Evolutionary conservation across 1,284 basidiomycete genomes (phyloP).

Genomic region (Tetrapyrgos nigripes): DNA sequence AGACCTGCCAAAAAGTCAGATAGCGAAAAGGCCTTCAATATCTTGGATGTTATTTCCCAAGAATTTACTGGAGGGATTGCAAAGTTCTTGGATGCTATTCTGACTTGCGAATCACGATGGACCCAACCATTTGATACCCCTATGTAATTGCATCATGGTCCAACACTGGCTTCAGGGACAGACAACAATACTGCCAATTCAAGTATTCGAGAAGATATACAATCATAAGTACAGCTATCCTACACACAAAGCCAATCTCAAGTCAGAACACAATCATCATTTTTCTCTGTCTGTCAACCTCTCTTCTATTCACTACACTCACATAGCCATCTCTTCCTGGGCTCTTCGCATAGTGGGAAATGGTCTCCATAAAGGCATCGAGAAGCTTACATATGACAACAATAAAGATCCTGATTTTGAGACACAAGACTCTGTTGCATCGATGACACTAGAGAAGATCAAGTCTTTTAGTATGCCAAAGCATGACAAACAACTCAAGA

Average conservation of each 20-base stretch:
- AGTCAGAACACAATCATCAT: neutral
- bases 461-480: neutral
- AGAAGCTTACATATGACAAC: neutral
- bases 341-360: neutral
- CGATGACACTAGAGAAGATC: neutral
- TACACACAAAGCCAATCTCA: neutral
- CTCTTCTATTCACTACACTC: neutral
- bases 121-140: neutral
- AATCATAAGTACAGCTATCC: neutral
- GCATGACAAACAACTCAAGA: neutral
- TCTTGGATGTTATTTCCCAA: neutral
- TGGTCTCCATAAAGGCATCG: neutral
- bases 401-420: neutral
- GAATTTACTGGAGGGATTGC: neutral
- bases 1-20: neutral
- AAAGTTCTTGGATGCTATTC: neutral
- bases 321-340: neutral
- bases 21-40: neutral
- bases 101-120: neutral
- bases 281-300: neutral
- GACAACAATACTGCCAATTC: neutral
- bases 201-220: neutral
- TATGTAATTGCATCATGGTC: neutral
- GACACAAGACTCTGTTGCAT: neutral
- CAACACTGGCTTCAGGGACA: neutral